A percentile compares a stretch with the other conserved stretches of the same genome.
These are phyloP conservation scores for Trichoderma sp. DNA, from an alignment of 2,329 filamentous ascomycete genomes.

Conservation along the genomic window DNA sequence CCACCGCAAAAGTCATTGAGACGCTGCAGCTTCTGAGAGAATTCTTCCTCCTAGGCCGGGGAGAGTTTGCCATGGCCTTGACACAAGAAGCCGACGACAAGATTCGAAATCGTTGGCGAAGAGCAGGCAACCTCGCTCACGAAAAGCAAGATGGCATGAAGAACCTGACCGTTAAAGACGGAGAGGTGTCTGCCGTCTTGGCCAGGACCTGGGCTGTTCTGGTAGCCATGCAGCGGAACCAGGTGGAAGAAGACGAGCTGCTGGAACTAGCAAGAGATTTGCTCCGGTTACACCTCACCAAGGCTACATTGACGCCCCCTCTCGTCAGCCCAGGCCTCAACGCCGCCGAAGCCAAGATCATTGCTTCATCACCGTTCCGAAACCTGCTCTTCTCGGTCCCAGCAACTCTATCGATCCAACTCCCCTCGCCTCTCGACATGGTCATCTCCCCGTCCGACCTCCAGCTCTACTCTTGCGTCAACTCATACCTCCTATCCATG, in stretches of 20 bases:
- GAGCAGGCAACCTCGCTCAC: conserved; percentile 59
- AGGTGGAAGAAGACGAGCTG: conserved; percentile 77
- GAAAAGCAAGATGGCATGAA: conserved; percentile 53
- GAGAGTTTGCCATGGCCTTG: conserved; percentile 87
- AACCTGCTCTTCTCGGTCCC: conserved; percentile 81
- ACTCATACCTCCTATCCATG: conserved; percentile 83
- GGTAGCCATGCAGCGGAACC: conserved; percentile 68
- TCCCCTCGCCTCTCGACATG: conserved; percentile 80
- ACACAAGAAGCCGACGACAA: conserved; percentile 83
- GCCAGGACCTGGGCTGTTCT: conserved; percentile 77
- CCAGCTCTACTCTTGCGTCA: conserved; percentile 78
- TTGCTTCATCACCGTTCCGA: conserved; percentile 64
- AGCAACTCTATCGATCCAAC: conserved; percentile 66
- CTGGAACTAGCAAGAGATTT: conserved; percentile 81
- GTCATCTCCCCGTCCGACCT: conserved; percentile 79
- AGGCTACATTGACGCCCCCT: conserved; percentile 44
- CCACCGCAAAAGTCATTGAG: conserved; percentile 73
- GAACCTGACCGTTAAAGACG: conserved; percentile 74
- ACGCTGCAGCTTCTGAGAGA: conserved; percentile 76
- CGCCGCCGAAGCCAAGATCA: conserved; percentile 36
- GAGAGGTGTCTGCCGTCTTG: conserved; percentile 77
- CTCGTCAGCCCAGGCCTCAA: conserved; percentile 42
- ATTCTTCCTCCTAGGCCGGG: conserved; percentile 83
- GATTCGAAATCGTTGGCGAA: conserved; percentile 71
- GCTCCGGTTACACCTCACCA: conserved; percentile 66